Conservation (phyloP, 2,329 filamentous ascomycete genomes). For the Aspergillus hiratsukae region DNA sequence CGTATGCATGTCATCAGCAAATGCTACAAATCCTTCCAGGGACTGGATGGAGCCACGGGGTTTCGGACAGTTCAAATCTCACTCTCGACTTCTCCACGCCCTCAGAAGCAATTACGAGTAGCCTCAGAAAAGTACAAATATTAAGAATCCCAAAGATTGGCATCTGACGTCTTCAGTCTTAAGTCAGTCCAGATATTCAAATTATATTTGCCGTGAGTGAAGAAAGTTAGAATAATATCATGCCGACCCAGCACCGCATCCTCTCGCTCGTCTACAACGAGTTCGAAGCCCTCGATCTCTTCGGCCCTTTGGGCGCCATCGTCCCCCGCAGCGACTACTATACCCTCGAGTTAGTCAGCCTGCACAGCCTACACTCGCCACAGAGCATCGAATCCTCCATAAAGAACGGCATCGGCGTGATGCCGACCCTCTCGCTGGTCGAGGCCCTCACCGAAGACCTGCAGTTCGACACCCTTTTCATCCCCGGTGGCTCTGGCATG, state of each 20-base stretch:
- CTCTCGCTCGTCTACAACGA: conserved; percentile 34
- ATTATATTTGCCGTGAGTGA: too few relatives aligned
- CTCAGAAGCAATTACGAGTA: too few relatives aligned
- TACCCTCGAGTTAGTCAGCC: conserved; percentile 27
- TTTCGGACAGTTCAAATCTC: too few relatives aligned
- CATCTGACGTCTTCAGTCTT: too few relatives aligned
- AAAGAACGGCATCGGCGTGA: conserved; percentile 23
- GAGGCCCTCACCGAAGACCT: conserved; percentile 46
- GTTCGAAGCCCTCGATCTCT: conserved; percentile 41
- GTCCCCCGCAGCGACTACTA: conserved; percentile 19
- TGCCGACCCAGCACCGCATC: not conserved
- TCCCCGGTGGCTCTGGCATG: conserved; percentile 59
- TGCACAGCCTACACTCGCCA: conserved; percentile 26
- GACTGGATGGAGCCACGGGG: too few relatives aligned
- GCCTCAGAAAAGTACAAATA: too few relatives aligned
- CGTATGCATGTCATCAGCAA: too few relatives aligned
- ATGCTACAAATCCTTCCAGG: too few relatives aligned
- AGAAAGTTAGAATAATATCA: too few relatives aligned
- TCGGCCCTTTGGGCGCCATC: conserved; percentile 45
- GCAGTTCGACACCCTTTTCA: conserved; percentile 58
- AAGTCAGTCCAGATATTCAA: too few relatives aligned
- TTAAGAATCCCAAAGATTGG: too few relatives aligned
- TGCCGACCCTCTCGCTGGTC: conserved; percentile 54
- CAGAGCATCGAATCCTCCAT: conserved; percentile 25
- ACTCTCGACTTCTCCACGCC: too few relatives aligned